A percentile compares a stretch with the other conserved stretches of the same genome.
Evolutionary conservation across 192 early-diverging fungal species (phyloP).

Genomic region (Coemansia sp.): DNA sequence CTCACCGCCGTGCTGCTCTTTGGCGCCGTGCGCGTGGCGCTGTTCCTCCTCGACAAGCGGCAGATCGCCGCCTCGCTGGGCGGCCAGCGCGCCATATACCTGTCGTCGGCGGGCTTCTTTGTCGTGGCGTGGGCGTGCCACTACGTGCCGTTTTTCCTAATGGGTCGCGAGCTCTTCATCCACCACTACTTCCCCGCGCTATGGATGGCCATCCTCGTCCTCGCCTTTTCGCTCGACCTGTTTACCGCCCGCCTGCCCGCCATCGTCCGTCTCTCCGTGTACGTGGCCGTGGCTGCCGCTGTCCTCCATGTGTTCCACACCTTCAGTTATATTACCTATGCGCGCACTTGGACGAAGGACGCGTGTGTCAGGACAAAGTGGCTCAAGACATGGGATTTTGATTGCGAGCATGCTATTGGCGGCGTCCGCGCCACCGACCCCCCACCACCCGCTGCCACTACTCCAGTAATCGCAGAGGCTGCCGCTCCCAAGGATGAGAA

Average conservation of each 20-base stretch:
- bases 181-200: conserved; percentile 95
- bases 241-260: conserved; percentile 60
- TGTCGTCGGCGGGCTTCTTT: conserved; percentile 68
- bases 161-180: conserved; percentile 89
- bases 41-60: conserved; percentile 65
- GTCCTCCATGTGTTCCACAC: conserved; percentile 64
- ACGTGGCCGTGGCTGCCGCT: conserved; percentile 51
- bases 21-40: conserved; percentile 43
- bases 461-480: neutral
- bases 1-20: conserved; percentile 64
- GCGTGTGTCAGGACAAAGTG: conserved; percentile 77
- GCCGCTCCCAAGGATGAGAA: neutral
- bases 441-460: neutral
- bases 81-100: conserved; percentile 55
- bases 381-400: conserved; percentile 84
- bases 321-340: conserved; percentile 86
- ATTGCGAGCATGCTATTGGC: conserved; percentile 64
- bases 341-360: conserved; percentile 69
- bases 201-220: conserved; percentile 84
- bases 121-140: conserved; percentile 81
- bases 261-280: conserved; percentile 46
- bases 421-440: conserved; percentile 32
- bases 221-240: conserved; percentile 78
- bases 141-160: conserved; percentile 88
- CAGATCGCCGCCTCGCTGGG: conserved; percentile 35